Base-by-base conservation (phyloP, 2,329 filamentous ascomycete genomes). In the Neonectria hederae region DNA sequence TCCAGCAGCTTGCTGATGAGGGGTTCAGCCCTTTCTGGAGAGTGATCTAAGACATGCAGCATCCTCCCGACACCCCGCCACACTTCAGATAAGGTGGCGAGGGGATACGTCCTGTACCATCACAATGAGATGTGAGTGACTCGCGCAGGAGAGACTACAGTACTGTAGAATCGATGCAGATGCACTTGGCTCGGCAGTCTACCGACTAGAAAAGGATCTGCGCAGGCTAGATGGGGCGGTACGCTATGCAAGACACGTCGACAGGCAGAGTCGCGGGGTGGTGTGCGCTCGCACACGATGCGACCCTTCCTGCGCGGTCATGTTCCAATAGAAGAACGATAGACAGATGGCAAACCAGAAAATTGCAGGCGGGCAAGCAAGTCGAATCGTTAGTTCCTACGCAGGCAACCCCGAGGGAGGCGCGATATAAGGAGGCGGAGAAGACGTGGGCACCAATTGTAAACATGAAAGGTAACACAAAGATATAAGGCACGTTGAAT, bases 191-290 rank as follows among this genome's bases (percentile, higher is more conserved):
- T 57, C 10, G 38, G 13, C 42, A 21, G 59, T 43, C 14, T 38
- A 43, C 19, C 45, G 32, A 30, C 30, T 24, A 24, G 19, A 40
- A 19, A 8, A 17, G 26, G 24, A 54, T 40, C 42, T 28, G 35
- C 35, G 43, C 43, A 13, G 26, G 10, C 55, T 49, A 58, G 59
- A 54, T 5, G 46, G 51, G 26, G 7, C 8, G 24, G 21, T 11
- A 22, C 24, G 24, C 17, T 43, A 63, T 63, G 61, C 61, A 59
- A 63, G 61, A 63, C 61, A 59, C 61, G 61, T 63, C 55, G 61
- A 45, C 61, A 49, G 55, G 51, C 60, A 43, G 55, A 32, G 28
- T 21, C 42, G 42, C 13, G 19, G 59, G 40, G 60, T 63, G 59
- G 60, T 63, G 54, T 35, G 42, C 54, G 32, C 54, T 58, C 28